Percentiles rank a stretch among this genome's conserved stretches.
These are phyloP conservation scores for Exophiala phaeomuriformis DNA, from an alignment of 2,329 filamentous ascomycete species.

Conservation along the genomic window DNA sequence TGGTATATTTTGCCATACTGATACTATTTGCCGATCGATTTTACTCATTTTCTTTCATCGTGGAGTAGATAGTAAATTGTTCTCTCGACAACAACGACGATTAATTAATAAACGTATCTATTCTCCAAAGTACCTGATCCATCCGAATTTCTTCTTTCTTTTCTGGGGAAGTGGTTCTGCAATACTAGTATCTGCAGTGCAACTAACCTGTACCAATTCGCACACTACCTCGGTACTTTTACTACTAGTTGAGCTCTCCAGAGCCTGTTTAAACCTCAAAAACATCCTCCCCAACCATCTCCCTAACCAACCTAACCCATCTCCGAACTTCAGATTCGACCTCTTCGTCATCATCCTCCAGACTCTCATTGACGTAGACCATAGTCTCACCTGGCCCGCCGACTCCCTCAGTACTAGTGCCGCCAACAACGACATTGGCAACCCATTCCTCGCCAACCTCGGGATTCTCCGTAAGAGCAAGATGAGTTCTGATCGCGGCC, in stretches of 20 bases:
- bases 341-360: conserved; percentile 91
- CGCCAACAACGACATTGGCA: conserved; percentile 34
- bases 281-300: conserved; percentile 71
- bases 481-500: conserved; percentile 74
- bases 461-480: conserved; percentile 59
- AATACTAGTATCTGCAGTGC: no score
- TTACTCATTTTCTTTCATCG: no score
- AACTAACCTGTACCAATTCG: no score
- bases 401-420: conserved; percentile 15
- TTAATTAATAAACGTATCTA: no score
- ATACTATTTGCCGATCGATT: no score
- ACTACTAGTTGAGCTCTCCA: background rate
- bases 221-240: no score
- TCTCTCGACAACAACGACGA: no score
- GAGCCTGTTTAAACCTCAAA: conserved; percentile 19
- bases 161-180: no score
- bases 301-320: conserved; percentile 89
- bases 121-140: no score
- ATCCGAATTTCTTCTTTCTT: no score
- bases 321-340: conserved; percentile 83
- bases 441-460: conserved; percentile 90
- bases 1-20: no score
- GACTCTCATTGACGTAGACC: conserved; percentile 87
- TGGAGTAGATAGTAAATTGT: no score
- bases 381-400: conserved; percentile 63